Evolutionary conservation across 257 asterid species (phyloP), one percentile per base, ranked within the genome.

Genomic region (Rubia yunnanensis): DNA sequence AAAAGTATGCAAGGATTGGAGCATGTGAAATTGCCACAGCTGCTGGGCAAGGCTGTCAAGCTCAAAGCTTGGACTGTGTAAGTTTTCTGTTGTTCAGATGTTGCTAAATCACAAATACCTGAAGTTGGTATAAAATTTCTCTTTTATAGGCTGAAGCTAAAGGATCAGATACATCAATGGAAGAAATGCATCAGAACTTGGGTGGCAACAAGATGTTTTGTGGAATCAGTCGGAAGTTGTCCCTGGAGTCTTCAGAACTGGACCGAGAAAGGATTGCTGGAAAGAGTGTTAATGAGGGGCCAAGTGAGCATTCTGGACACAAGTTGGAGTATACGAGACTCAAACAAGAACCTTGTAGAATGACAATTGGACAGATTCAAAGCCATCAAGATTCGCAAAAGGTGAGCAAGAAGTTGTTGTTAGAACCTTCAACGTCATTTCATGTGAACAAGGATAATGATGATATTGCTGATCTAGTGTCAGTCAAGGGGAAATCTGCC

Each of bases 1-100:
- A 87, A 67, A 90, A 84, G 68, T 90, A 80, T 58, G 90, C 92
- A 55, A 70, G 52, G 63, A 76, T 64, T 65, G 85, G 82, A 71
- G 82, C 74, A 69, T 68, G 74, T 73, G 83, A 63, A 71, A 60
- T 63, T 64, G 72, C 73, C 64, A 69, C 72, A 34, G 62, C 35
- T 73, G 68, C 30, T 63, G 72, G 70, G 67, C 73, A 76, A 63
- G 76, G 71, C 54, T 44, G 32, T 66, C 84, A 66, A 70, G 48
- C 70, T 63, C 71, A 73, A 69, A 77, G 72, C 78, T 69, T 60
- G 30, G 63, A 66, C 74, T 74, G 57, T 26, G 91, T 85, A 77
- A 80, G 84, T 70, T 65, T 49, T 26, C 55, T 63, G 55, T 2
- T 44, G 5, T 44, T 44, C 20, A 11, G 48, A 44, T 44, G 52